Percentiles rank a stretch among this genome's conserved stretches.
Conservation (phyloP, 805 yeast species). For the Isabelozyma rhagii region DNA sequence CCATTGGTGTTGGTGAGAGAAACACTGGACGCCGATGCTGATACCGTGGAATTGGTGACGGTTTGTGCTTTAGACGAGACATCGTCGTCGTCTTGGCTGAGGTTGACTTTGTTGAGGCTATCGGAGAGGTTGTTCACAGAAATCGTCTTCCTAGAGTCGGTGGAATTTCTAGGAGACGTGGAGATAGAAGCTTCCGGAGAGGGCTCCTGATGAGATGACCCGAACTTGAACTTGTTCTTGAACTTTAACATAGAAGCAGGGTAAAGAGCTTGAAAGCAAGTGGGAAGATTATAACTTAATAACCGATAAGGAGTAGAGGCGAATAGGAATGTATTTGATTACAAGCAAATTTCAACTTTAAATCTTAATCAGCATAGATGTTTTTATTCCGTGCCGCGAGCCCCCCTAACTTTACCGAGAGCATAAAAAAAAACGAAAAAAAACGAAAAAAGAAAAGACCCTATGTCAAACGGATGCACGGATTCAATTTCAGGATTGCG, state of each 20-base stretch:
- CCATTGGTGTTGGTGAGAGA: too few species aligned
- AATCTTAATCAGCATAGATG: too few species aligned
- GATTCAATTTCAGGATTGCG: too few species aligned
- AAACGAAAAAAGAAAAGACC: too few species aligned
- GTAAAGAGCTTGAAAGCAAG: not conserved
- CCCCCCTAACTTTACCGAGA: too few species aligned
- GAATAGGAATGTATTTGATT: too few species aligned
- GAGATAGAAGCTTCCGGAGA: constrained; percentile 5
- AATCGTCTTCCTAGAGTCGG: constrained; percentile 24
- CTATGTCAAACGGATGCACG: too few species aligned
- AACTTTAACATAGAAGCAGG: constrained; percentile 21
- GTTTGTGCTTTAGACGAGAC: not conserved
- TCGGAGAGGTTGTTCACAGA: constrained; percentile 20
- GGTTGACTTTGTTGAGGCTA: constrained; percentile 15
- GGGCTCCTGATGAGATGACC: constrained; percentile 5
- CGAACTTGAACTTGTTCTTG: constrained; percentile 27
- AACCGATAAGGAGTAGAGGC: too few species aligned
- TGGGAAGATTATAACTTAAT: not conserved
- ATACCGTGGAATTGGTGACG: not conserved
- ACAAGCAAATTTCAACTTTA: too few species aligned
- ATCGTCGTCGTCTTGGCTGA: constrained; percentile 1
- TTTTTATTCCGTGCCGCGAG: too few species aligned
- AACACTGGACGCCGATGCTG: not conserved
- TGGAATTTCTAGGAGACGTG: constrained; percentile 16
- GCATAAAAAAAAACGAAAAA: too few species aligned